Conservation (phyloP, 768 basidiomycete species). For the Lentinus tigrinus region DNA sequence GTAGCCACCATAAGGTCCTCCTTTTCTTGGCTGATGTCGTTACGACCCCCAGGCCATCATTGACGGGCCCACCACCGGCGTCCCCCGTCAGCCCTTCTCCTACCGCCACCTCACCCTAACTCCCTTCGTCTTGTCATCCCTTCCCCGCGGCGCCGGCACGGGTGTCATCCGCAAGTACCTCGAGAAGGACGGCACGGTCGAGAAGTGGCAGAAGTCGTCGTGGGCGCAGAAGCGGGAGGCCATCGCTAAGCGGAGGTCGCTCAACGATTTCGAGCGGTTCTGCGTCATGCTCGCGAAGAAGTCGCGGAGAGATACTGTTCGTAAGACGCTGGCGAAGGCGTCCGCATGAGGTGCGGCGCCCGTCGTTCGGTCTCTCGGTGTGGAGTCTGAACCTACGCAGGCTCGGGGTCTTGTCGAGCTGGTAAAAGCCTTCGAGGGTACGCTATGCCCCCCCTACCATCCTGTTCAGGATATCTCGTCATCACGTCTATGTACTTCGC, state of each 20-base stretch:
- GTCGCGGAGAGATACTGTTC: slow-evolving; percentile 73
- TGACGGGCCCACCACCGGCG: slow-evolving; percentile 88
- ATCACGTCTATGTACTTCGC: too few species aligned
- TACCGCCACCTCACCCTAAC: slow-evolving; percentile 94
- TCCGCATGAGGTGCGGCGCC: slow-evolving; percentile 21
- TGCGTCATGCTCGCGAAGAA: slow-evolving; percentile 87
- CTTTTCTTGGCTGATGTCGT: neutral
- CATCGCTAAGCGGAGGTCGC: slow-evolving; percentile 64
- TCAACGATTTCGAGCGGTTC: slow-evolving; percentile 94
- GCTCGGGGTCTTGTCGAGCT: too few species aligned
- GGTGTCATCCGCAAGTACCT: slow-evolving; percentile 81
- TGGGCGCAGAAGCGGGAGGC: slow-evolving; percentile 91
- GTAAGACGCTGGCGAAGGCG: slow-evolving; percentile 63
- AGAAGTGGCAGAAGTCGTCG: slow-evolving; percentile 84
- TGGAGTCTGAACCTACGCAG: too few species aligned
- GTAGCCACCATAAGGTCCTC: neutral
- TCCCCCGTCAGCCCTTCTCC: slow-evolving; percentile 88
- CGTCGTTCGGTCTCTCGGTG: too few species aligned
- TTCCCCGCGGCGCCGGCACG: slow-evolving; percentile 86
- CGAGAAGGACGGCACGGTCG: slow-evolving; percentile 79
- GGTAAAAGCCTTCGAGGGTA: too few species aligned
- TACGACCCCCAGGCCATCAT: slow-evolving; percentile 72
- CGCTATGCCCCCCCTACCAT: too few species aligned
- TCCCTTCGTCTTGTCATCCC: slow-evolving; percentile 72
- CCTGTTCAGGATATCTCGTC: too few species aligned